phyloP scores from a whole-genome alignment of 2,329 filamentous ascomycete genomes.

The Cladophialophora yegresii region DNA sequence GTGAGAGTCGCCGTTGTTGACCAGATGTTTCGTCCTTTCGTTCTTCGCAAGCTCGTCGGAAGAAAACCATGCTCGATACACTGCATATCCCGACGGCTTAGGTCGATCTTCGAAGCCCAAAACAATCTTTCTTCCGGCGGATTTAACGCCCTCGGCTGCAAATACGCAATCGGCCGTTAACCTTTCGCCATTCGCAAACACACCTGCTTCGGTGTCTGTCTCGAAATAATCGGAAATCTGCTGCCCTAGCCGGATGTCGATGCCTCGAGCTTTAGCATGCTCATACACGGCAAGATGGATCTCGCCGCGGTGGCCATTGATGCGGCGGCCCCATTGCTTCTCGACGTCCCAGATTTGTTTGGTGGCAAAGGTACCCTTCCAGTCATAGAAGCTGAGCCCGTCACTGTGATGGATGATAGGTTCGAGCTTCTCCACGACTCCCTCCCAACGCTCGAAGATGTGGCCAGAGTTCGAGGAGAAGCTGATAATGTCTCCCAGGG shows the following conservation, averaged over 20 bases:
- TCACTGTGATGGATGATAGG: constrained; percentile 41
- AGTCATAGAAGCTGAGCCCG: constrained; percentile 38
- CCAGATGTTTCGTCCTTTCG: constrained; percentile 57
- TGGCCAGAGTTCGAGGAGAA: constrained; percentile 38
- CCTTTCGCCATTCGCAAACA: constrained; percentile 31
- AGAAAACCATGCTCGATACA: constrained; percentile 40
- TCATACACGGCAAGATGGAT: constrained; percentile 42
- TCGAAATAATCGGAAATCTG: constrained; percentile 40
- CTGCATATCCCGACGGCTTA: constrained; percentile 40
- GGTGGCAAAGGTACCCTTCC: constrained; percentile 39
- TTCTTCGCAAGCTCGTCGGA: constrained; percentile 54
- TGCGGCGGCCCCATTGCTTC: constrained; percentile 39
- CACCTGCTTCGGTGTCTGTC: constrained; percentile 41
- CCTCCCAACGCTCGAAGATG: constrained; percentile 41
- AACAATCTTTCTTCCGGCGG: constrained; percentile 31
- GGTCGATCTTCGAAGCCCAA: constrained; percentile 42
- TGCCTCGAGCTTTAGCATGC: constrained; percentile 37
- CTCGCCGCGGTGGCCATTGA: constrained; percentile 43
- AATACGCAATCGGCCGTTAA: constrained; percentile 31
- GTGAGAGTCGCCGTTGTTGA: constrained; percentile 55
- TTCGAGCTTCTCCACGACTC: constrained; percentile 40
- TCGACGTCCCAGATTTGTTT: constrained; percentile 41
- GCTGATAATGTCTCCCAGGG: constrained; percentile 53
- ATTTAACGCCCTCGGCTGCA: constrained; percentile 32
- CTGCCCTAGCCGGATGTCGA: constrained; percentile 40